Conservation (phyloP, 768 basidiomycete species). For the Tephrocybe sp. region DNA sequence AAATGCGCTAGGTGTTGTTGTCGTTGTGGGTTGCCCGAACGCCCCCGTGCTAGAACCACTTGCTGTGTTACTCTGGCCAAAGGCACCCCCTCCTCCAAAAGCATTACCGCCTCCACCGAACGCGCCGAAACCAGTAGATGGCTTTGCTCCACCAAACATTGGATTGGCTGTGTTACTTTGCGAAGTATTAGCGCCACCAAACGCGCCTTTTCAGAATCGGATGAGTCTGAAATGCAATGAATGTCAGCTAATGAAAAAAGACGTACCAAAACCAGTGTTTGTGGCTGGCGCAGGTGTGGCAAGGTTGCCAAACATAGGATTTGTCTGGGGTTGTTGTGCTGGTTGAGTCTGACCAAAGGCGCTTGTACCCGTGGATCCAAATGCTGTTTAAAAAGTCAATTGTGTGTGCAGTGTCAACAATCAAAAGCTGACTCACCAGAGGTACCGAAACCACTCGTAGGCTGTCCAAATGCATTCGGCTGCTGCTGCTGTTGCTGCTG, state of each 20-base stretch:
- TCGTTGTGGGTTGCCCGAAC: slow-evolving; percentile 52
- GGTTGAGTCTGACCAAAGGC: slow-evolving; percentile 60
- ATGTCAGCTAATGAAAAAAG: slow-evolving; percentile 17
- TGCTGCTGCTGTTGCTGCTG: slow-evolving; percentile 57
- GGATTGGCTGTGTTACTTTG: slow-evolving; percentile 35
- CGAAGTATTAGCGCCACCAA: slow-evolving; percentile 36
- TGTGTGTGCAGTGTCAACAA: slow-evolving; percentile 17
- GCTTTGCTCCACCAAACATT: slow-evolving; percentile 67
- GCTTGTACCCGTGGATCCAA: slow-evolving; percentile 47
- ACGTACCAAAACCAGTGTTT: slow-evolving; percentile 42
- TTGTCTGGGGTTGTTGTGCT: slow-evolving; percentile 56
- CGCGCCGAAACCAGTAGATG: slow-evolving; percentile 72
- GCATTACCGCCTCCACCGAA: slow-evolving; percentile 53
- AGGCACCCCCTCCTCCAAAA: slow-evolving; percentile 48
- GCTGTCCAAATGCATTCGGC: slow-evolving; percentile 68
- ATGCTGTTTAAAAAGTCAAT: slow-evolving; percentile 35
- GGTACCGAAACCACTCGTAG: slow-evolving; percentile 55
- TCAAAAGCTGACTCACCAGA: slow-evolving; percentile 34
- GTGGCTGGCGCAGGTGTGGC: slow-evolving; percentile 32
- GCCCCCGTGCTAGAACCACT: slow-evolving; percentile 39
- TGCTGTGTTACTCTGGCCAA: slow-evolving; percentile 37
- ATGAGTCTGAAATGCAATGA: slow-evolving; percentile 15
- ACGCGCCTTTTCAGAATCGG: slow-evolving; percentile 37
- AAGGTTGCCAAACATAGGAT: slow-evolving; percentile 79
- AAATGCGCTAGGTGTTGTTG: slow-evolving; percentile 44